Conservation (phyloP, 208 protist genomes). For the Trypanosoma platydactyli region DNA sequence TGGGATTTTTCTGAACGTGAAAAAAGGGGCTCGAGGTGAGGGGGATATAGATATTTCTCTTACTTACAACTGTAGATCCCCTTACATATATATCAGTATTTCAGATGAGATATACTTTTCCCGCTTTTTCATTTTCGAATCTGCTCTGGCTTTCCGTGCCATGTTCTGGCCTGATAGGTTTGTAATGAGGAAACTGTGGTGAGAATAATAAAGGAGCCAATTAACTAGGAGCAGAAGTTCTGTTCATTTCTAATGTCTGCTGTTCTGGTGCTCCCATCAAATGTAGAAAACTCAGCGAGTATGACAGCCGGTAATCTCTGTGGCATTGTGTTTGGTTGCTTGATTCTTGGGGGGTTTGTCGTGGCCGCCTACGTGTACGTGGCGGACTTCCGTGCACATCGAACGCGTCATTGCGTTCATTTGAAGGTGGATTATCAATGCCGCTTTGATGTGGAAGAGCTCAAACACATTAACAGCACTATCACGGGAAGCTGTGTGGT, state of each 20-base stretch:
- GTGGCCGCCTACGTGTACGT: not conserved
- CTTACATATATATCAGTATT: too few relatives aligned
- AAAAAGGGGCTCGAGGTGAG: not conserved
- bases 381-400: too few relatives aligned
- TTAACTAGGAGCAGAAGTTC: not conserved
- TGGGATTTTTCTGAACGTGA: not conserved
- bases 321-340: not conserved
- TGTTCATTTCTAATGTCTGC: not conserved
- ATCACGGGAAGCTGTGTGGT: too few relatives aligned
- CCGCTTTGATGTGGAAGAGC: too few relatives aligned
- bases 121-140: slow-evolving; percentile 1
- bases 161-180: not conserved
- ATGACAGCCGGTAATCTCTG: not conserved
- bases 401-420: too few relatives aligned
- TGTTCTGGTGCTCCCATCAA: not conserved
- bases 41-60: not conserved
- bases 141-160: not conserved
- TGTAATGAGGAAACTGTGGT: not conserved
- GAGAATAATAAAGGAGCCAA: not conserved
- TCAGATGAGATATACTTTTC: not conserved
- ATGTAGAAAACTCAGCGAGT: not conserved
- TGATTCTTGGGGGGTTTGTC: not conserved
- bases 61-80: too few relatives aligned
- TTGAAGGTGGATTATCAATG: too few relatives aligned
- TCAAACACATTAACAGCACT: too few relatives aligned